Base-by-base conservation (phyloP, 129 eudicot species). In the Oenanthe sinensis region DNA sequence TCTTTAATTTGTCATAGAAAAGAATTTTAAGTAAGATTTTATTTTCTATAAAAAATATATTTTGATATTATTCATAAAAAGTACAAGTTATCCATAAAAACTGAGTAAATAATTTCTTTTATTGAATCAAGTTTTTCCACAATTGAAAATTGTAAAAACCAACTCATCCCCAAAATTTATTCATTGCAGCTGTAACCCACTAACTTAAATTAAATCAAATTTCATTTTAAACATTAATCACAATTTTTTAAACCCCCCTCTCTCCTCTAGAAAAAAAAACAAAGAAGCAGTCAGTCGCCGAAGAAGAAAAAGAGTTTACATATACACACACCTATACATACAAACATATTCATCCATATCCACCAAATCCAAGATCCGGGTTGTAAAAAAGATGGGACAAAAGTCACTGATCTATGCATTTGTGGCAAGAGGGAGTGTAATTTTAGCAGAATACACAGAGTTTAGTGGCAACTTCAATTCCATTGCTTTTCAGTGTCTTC, bases 401-500 rank as follows among this genome's bases (percentile, higher is more conserved):
- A 83, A 80, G 70, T 71, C 90, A 79, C 78, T 87, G 86, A 84
- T 87, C 82, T 87, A 87, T 75, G 82, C 87, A 3, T 85, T 87
- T 75, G 90, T 87, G 44, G 87, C 88, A 45, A 79, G 90, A 5
- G 90, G 90, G 5, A 84, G 80, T 78, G 88, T 87, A 17, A 46
- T 84, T 3, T 68, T 87, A 76, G 81, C 90, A 1, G 90, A 87
- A 69, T 84, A 82, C 84, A 87, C 90, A 33, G 90, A 87, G 69
- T 87, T 87, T 82, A 84, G 82, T 37, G 90, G 90, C 15, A 87
- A 87, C 77, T 87, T 87, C 77, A 87, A 84, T 43, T 82, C 88
- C 9, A 87, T 84, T n/a, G 90, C 90, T 1, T 82, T 75, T 65
- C 90, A 87, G 80, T 87, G 90, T 81, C 90, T 87, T 45, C 90